A percentile compares a stretch with the other conserved stretches of the same genome.
These are phyloP conservation scores for Hibiscus syriacus DNA, from an alignment of 345 rosid genomes.

Conservation along the genomic window DNA sequence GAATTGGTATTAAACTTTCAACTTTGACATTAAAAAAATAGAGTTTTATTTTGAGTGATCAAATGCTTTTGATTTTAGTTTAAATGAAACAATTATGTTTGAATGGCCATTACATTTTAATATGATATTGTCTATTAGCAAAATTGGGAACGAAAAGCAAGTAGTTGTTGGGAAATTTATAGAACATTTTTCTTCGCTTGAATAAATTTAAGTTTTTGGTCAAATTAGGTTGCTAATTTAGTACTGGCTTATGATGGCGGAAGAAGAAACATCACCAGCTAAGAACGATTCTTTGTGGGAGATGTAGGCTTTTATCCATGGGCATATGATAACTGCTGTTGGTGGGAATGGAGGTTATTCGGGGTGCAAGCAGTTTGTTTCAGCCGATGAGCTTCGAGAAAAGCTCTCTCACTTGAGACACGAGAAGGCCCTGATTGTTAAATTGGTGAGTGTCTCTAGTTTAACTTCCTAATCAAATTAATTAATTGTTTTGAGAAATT, in stretches of 20 bases:
- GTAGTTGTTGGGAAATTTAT: neutral
- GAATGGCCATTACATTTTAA: neutral
- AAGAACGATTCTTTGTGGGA: conserved; percentile 78
- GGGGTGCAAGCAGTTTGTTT: conserved; percentile 83
- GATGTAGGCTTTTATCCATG: conserved; percentile 92
- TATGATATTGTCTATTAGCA: neutral
- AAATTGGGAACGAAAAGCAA: neutral
- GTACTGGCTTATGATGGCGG: conserved; percentile 33
- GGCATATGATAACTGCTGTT: conserved; percentile 93
- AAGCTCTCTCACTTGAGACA: conserved; percentile 76
- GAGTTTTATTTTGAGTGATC: neutral
- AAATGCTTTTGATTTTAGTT: neutral
- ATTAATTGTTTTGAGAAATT: neutral
- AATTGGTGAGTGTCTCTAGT: conserved; percentile 42
- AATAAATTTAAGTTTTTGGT: neutral
- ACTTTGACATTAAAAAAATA: neutral
- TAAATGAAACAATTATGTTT: neutral
- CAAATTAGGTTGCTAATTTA: neutral
- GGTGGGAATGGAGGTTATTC: conserved; percentile 97
- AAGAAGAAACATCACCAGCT: conserved; percentile 95
- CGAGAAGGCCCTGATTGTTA: conserved; percentile 74
- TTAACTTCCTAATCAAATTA: neutral
- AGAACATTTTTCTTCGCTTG: neutral
- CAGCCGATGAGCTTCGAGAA: conserved; percentile 78
- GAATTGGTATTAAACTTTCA: conserved; percentile 46